Evolutionary conservation across 805 yeast genomes (phyloP), one percentile per base, ranked within the genome.

Genomic region (Wickerhamiella occidentalis): DNA sequence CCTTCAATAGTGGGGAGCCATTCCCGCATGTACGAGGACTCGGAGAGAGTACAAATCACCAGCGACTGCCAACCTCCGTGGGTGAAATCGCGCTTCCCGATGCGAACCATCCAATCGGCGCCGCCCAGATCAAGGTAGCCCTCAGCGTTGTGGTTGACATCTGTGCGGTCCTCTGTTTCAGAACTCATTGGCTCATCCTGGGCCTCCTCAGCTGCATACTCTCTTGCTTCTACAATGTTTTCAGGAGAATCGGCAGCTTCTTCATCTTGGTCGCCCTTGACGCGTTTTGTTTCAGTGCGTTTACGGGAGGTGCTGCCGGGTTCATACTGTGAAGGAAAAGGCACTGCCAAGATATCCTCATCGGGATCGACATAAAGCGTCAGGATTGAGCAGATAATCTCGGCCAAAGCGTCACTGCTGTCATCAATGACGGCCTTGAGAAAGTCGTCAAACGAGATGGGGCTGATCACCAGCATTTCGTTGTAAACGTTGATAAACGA

Each of bases 51-150:
- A 28, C 95, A 95, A 45, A 87, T 62, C 40, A 88, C 63, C 40
- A 82, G 75, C 37, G 82, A 72, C 57, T 85, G 81, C 96, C 96
- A 90, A 49, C 78, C 78, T 3, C 95, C 94, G 58, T 85, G 87
- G 57, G 74, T 78, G 63, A 84, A 92, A 54, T 76, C 75, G 49
- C 95, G 76, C 49, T 76, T 79, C 12, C 79, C 74, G 17, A 90
- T 69, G 37, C 94, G 70, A 26, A 83, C 94, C 51, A 79, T 76
- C 96, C 97, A 92, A 6, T 43, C 36, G n/a, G 11, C 21, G 17
- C 44, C 51, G 15, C 40, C 51, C n/a, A 41, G 23, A 13, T 18
- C 36, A 2, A 46, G 18, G 23, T 38, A 50, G 9, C 47, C 41
- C 25, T 36, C 37, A 7, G 46, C 46, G 17, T 30, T 42, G 50